Conservation (phyloP, 257 asterid species). For the Nicotiana undulata region DNA sequence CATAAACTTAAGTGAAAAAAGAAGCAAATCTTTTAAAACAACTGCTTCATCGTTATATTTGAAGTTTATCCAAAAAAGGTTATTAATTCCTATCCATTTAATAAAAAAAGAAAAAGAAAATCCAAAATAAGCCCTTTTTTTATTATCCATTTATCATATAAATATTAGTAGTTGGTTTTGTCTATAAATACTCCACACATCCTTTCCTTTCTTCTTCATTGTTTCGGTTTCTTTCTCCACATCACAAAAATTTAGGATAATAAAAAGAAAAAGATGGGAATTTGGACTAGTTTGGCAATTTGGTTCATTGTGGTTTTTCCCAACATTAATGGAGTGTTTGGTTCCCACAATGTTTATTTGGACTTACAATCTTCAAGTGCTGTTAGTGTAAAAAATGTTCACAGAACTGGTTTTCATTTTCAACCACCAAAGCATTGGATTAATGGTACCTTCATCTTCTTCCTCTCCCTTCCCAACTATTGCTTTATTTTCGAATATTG, state of each 20-base stretch:
- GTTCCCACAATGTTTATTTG: slow-evolving; percentile 16
- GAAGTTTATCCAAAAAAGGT: not conserved
- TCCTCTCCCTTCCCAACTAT: not conserved
- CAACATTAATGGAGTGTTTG: slow-evolving; percentile 9
- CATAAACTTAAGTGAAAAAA: not conserved
- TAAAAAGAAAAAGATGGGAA: no score
- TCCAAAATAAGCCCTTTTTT: not conserved
- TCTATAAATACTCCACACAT: not conserved
- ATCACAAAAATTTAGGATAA: not conserved
- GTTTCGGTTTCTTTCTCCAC: not conserved
- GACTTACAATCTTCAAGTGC: slow-evolving; percentile 11
- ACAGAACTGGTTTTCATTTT: slow-evolving; percentile 35
- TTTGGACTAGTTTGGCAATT: not conserved
- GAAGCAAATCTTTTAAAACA: not conserved
- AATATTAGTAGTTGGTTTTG: not conserved
- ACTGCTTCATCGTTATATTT: not conserved
- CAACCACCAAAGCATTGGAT: slow-evolving; percentile 34
- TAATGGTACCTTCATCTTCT: slow-evolving; percentile 20
- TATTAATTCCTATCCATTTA: not conserved
- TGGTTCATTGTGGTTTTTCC: not conserved
- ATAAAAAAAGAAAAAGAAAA: not conserved
- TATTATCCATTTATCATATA: not conserved
- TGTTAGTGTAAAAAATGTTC: not conserved
- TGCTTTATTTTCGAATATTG: no score
- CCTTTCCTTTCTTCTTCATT: not conserved